These are phyloP conservation scores for Serendipita sp. DNA, from an alignment of 768 basidiomycete genomes.

Conservation along the genomic window DNA sequence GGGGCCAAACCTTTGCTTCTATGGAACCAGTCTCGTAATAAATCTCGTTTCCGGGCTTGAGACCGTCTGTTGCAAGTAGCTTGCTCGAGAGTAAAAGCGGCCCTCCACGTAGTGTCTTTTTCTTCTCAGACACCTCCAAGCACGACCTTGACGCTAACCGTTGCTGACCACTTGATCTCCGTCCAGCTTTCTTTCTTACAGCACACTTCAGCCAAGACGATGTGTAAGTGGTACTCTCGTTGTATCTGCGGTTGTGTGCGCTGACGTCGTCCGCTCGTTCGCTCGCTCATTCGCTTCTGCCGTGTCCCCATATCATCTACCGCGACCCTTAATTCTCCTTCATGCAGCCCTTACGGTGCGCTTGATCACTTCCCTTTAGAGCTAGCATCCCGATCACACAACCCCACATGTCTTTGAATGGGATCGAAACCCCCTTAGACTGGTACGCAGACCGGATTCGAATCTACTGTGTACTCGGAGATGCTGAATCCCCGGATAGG, in stretches of 20 bases:
- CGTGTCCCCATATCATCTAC: not conserved
- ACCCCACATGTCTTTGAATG: not conserved
- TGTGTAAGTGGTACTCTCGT: constrained; percentile 11
- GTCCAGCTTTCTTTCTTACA: constrained; percentile 68
- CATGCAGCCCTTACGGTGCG: constrained; percentile 14
- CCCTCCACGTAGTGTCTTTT: not conserved
- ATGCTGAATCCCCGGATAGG: constrained; percentile 27
- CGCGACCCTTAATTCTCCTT: too few species aligned
- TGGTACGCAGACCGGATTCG: not conserved
- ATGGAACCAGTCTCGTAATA: constrained; percentile 1
- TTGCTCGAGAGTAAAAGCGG: too few species aligned
- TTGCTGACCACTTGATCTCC: not conserved
- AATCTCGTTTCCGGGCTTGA: not conserved
- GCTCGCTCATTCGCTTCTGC: not conserved
- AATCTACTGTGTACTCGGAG: not conserved
- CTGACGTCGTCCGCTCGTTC: not conserved
- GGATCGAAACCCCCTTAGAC: constrained; percentile 8
- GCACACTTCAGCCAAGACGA: constrained; percentile 82
- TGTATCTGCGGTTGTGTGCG: not conserved
- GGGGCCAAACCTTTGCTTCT: not conserved
- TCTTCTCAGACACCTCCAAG: constrained; percentile 5
- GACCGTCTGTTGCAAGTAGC: not conserved
- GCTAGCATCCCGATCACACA: not conserved
- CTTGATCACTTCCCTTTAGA: not conserved
- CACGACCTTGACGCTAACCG: constrained; percentile 10